A percentile compares a stretch with the other conserved stretches of the same genome.
These are phyloP conservation scores for Capsicum pubescens DNA, from an alignment of 257 asterid genomes.

Conservation along the genomic window DNA sequence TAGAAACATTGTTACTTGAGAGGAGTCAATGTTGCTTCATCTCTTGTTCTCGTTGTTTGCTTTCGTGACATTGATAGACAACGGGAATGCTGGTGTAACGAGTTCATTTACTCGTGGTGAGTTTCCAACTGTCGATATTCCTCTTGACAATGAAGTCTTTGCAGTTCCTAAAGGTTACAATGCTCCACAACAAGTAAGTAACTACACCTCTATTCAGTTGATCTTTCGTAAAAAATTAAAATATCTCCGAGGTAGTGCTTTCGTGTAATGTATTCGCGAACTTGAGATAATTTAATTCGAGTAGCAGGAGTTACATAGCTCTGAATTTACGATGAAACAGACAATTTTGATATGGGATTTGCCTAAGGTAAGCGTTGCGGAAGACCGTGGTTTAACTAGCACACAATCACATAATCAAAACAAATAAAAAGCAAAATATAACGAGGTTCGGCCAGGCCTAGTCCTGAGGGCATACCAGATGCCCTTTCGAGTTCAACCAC, in stretches of 20 bases:
- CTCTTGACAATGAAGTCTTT: conserved; percentile 80
- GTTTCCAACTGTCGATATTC: conserved; percentile 89
- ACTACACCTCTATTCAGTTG: not conserved
- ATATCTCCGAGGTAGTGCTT: not conserved
- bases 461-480: not conserved
- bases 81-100: conserved; percentile 69
- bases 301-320: not conserved
- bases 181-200: conserved; percentile 93
- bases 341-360: not conserved
- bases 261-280: not conserved
- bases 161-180: conserved; percentile 83
- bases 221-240: not conserved
- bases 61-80: conserved; percentile 52
- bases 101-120: conserved; percentile 74
- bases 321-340: no score
- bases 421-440: not conserved
- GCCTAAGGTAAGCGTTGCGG: not conserved
- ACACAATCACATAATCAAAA: not conserved
- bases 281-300: not conserved
- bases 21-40: conserved; percentile 50
- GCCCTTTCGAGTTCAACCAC: not conserved
- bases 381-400: not conserved
- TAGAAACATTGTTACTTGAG: not conserved
- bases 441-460: not conserved
- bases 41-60: conserved; percentile 50